A percentile compares a stretch with the other conserved stretches of the same genome.
Conservation (phyloP, 192 early-diverging fungal genomes). For the Backusella luteola region DNA sequence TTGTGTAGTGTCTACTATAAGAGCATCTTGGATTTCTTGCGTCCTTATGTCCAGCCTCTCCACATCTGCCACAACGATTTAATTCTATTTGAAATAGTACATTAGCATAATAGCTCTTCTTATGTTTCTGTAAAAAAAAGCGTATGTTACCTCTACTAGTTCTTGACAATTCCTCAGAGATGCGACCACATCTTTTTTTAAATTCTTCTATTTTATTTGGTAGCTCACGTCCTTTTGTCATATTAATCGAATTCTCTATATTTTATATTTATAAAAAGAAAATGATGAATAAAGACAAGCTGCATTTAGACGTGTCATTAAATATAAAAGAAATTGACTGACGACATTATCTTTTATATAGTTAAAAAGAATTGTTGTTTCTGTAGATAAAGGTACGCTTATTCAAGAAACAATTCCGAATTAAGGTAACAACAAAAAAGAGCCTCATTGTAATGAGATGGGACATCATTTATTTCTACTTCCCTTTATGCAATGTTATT, state of each 20-base stretch:
- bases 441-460: neutral
- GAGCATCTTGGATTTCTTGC: neutral
- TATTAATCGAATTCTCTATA: neutral
- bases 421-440: neutral
- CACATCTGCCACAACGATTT: neutral
- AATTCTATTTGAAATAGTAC: neutral
- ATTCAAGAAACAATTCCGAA: neutral
- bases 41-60: neutral
- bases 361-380: too few relatives aligned
- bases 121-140: neutral
- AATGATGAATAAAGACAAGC: neutral
- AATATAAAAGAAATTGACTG: neutral
- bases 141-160: neutral
- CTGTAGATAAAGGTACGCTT: too few relatives aligned
- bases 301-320: neutral
- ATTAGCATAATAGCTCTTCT: neutral
- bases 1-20: neutral
- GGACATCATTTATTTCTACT: too few relatives aligned
- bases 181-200: neutral
- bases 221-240: neutral
- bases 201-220: neutral
- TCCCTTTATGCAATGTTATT: too few relatives aligned
- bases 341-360: neutral
- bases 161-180: too few relatives aligned
- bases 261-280: neutral